Conservation (phyloP, 164 flowering plant genomes). For the Aristolochia californica region DNA sequence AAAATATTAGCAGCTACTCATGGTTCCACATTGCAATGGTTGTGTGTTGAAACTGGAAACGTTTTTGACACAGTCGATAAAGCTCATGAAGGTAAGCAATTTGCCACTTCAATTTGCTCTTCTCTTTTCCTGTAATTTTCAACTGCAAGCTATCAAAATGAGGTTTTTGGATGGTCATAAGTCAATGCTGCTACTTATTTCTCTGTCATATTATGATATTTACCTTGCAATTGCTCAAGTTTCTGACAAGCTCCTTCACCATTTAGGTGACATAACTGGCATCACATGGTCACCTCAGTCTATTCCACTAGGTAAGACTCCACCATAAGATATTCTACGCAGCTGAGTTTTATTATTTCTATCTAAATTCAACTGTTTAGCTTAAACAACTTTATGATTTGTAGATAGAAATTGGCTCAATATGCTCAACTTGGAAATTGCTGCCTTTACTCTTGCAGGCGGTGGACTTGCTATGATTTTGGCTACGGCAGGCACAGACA, state of each 20-base stretch:
- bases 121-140: not conserved
- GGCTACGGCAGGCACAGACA: constrained; percentile 77
- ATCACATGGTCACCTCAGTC: constrained; percentile 70
- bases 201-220: not conserved
- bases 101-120: not conserved
- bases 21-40: constrained; percentile 81
- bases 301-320: constrained; percentile 46
- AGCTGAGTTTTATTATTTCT: too few relatives aligned
- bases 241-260: constrained; percentile 4
- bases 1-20: constrained; percentile 75
- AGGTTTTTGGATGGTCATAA: too few relatives aligned
- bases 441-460: constrained; percentile 27
- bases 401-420: too few relatives aligned
- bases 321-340: too few relatives aligned
- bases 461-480: constrained; percentile 30
- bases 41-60: constrained; percentile 66
- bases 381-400: too few relatives aligned
- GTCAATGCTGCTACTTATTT: not conserved
- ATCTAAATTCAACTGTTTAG: too few relatives aligned
- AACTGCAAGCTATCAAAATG: too few relatives aligned
- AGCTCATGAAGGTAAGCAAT: constrained; percentile 79
- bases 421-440: too few relatives aligned
- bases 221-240: not conserved
- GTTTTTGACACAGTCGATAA: constrained; percentile 83
- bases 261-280: constrained; percentile 85